phyloP scores from a whole-genome alignment of 1,139 yeast species.

The Candida mesenterica region DNA sequence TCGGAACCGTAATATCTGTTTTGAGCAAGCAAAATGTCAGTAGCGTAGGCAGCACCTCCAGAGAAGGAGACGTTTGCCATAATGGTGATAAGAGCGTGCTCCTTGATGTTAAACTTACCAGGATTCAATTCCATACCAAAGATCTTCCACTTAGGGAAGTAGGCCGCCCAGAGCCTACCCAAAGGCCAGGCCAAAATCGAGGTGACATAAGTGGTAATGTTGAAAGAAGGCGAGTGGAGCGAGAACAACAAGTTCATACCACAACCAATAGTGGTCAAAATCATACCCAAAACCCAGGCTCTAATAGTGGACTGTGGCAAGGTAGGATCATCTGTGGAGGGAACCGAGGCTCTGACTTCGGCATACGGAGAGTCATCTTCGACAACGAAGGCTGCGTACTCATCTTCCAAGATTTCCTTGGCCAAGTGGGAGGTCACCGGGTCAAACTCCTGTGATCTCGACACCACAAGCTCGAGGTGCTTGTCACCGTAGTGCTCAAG shows the following conservation, averaged over 20 bases:
- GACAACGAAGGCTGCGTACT: slow-evolving; percentile 41
- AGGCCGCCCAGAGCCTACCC: slow-evolving; percentile 50
- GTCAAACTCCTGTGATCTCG: slow-evolving; percentile 36
- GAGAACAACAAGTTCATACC: slow-evolving; percentile 61
- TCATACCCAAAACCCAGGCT: slow-evolving; percentile 54
- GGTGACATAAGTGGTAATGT: slow-evolving; percentile 54
- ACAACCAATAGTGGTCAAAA: slow-evolving; percentile 59
- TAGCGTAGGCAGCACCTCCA: slow-evolving; percentile 60
- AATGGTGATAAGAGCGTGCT: slow-evolving; percentile 62
- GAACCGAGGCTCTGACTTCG: slow-evolving; percentile 70
- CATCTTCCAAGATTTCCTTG: slow-evolving; percentile 29
- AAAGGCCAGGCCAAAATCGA: slow-evolving; percentile 63
- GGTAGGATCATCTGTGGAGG: slow-evolving; percentile 54
- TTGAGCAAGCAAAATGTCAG: slow-evolving; percentile 59
- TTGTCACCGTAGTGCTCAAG: slow-evolving; percentile 19
- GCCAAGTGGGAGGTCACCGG: slow-evolving; percentile 30
- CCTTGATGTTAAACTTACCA: slow-evolving; percentile 63
- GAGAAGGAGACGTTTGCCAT: slow-evolving; percentile 61
- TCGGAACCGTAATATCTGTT: slow-evolving; percentile 48
- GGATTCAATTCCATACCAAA: slow-evolving; percentile 53
- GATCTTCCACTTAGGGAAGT: slow-evolving; percentile 48
- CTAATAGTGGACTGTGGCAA: slow-evolving; percentile 61
- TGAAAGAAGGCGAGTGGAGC: slow-evolving; percentile 55
- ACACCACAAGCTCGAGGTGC: slow-evolving; percentile 20
- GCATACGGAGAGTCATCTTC: slow-evolving; percentile 64